Evolutionary conservation across 2,329 filamentous ascomycete genomes (phyloP), one percentile per base, ranked within the genome.

Genomic region (Penicillium sp.): DNA sequence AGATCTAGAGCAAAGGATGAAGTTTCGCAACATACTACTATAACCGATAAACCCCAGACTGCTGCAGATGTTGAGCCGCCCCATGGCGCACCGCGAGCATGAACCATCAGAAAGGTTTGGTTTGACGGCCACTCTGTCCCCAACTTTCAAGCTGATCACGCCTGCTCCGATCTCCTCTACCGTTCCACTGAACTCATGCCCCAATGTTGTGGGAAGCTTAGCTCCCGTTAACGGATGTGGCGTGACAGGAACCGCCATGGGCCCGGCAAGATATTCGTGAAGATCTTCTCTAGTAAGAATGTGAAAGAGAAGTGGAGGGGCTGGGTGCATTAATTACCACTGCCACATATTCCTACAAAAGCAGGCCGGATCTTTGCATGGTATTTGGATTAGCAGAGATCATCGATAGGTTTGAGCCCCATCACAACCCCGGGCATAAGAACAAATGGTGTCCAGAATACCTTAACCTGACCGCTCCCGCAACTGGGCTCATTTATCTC

Each of bases 161-260:
- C 72, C 77, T 0, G 74, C 63, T 0, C 85, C 85, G n/a, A 88
- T 71, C 59, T 86, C 83, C 10, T 79, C 76, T 28, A 89, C 75
- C 2, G 79, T 78, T 10, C 86, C 86, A 3, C 79, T 82, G 68
- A 88, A 86, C 65, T 89, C 87, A 64, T 89, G 86, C 23, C 87
- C 86, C 9, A 88, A 74, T 0, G 79, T 85, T 9, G 87, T 77
- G 3, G 85, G 86, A 31, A 84, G 77, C 1, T 74, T 76, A 52
- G 83, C 82, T 28, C 79, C 74, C 0, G 85, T 88, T 19, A 87
- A 69, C 2, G 79, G 79, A 62, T 88, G 86, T 1, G 84, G 82
- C 5, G 49, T 59, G 11, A 56, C 59, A 2, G 83, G 82, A 1
- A 79, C 77, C 68, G 82, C 79, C 23, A 72, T 79, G 13, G 75